Conservation (phyloP, 257 asterid genomes). For the Solanum appendiculatum region DNA sequence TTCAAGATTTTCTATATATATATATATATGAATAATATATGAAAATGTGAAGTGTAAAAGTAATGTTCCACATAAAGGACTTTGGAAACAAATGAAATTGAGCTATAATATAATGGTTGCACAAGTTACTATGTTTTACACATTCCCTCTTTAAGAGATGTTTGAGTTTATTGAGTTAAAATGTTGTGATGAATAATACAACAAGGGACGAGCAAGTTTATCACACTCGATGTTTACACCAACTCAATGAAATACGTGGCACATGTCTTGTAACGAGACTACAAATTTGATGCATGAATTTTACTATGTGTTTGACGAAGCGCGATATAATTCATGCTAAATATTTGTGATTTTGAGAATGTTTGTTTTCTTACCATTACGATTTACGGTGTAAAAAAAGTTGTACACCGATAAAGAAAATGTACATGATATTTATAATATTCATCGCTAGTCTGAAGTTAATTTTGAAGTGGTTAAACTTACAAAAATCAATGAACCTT, state of each 20-base stretch:
- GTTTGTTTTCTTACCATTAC: background rate
- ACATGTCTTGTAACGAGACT: background rate
- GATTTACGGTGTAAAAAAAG: background rate
- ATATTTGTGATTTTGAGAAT: background rate
- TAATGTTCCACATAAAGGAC: background rate
- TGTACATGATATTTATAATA: background rate
- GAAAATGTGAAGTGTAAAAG: background rate
- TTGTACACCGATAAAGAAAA: background rate
- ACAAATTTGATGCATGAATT: background rate
- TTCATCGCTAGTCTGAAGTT: background rate
- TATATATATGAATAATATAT: background rate
- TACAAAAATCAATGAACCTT: background rate
- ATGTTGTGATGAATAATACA: background rate
- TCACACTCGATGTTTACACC: background rate
- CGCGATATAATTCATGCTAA: background rate
- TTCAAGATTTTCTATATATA: background rate
- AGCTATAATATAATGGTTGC: background rate
- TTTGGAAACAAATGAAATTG: background rate
- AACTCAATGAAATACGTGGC: background rate
- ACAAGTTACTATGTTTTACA: background rate
- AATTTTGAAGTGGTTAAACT: background rate
- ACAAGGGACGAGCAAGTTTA: background rate
- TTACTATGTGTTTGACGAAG: background rate
- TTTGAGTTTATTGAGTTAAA: background rate
- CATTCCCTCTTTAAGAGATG: background rate